Percentiles rank a stretch among this genome's conserved stretches.
Evolutionary conservation across 257 asterid species (phyloP).

Genomic region (Datura wrightii): DNA sequence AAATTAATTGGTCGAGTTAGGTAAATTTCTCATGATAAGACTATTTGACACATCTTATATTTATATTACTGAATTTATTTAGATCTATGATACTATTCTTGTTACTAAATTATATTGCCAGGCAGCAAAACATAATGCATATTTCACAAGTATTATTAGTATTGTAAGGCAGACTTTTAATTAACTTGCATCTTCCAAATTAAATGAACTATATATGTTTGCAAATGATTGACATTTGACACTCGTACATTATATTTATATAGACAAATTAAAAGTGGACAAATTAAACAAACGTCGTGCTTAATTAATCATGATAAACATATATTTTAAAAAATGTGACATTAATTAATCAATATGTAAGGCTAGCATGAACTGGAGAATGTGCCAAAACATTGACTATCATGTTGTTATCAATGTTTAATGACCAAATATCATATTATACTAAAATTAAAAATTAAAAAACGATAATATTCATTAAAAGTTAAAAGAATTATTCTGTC

Average conservation of each 20-base stretch:
- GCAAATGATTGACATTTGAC: not conserved
- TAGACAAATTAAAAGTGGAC: not conserved
- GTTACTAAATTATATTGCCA: no score
- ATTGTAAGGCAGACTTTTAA: not conserved
- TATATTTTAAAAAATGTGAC: not conserved
- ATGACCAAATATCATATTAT: not conserved
- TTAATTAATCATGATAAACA: constrained; percentile 11
- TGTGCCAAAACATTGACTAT: not conserved
- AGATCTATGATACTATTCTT: no score
- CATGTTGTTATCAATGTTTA: not conserved
- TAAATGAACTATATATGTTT: not conserved
- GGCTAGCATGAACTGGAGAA: constrained; percentile 27
- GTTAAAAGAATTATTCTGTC: no score
- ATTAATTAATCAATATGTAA: not conserved
- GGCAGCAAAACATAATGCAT: not conserved
- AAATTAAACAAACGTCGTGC: not conserved
- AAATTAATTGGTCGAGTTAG: no score
- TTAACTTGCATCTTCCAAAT: not conserved
- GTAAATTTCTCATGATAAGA: no score
- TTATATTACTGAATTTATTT: no score
- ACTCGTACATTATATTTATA: not conserved
- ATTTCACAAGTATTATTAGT: no score
- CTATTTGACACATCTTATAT: no score
- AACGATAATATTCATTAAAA: no score
- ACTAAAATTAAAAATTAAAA: no score